Evolutionary conservation across 768 basidiomycete genomes (phyloP).

Genomic region (Psilocybe cyanescens): DNA sequence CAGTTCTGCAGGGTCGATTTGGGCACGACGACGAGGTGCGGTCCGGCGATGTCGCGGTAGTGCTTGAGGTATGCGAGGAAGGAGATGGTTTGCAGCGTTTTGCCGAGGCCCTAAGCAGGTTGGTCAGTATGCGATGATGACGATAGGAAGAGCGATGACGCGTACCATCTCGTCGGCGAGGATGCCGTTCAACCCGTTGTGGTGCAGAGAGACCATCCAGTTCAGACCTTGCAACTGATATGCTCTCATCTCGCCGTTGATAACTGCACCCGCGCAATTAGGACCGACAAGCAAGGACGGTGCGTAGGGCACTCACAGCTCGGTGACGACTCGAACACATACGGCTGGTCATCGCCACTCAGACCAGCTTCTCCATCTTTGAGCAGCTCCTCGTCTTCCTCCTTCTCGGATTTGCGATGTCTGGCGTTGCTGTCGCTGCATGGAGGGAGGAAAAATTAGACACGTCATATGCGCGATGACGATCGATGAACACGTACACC

Average conservation of each 20-base stretch:
- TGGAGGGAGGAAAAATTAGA: background rate
- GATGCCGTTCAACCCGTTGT: slow-evolving; percentile 96
- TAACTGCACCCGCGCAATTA: slow-evolving; percentile 51
- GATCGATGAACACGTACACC: slow-evolving; percentile 45
- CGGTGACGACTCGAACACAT: slow-evolving; percentile 93
- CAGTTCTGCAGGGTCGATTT: slow-evolving; percentile 98
- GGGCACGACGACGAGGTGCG: slow-evolving; percentile 96
- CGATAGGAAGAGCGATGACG: slow-evolving; percentile 1
- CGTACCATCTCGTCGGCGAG: slow-evolving; percentile 93
- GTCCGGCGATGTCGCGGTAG: slow-evolving; percentile 73
- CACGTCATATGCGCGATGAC: background rate
- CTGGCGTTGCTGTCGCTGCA: slow-evolving; percentile 75
- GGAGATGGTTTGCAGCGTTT: slow-evolving; percentile 97
- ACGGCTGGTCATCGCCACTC: slow-evolving; percentile 87
- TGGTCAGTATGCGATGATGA: background rate
- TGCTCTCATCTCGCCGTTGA: slow-evolving; percentile 87
- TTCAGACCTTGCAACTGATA: slow-evolving; percentile 88
- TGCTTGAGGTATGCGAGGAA: slow-evolving; percentile 96
- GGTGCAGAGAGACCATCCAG: slow-evolving; percentile 92
- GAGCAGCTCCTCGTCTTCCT: slow-evolving; percentile 95
- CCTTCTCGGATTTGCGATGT: slow-evolving; percentile 96
- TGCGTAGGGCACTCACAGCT: slow-evolving; percentile 59
- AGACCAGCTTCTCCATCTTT: slow-evolving; percentile 83
- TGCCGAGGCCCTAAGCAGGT: slow-evolving; percentile 81
- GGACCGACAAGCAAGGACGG: background rate